These are phyloP conservation scores for Tilletia caries DNA, from an alignment of 1,284 basidiomycete species.

Conservation along the genomic window DNA sequence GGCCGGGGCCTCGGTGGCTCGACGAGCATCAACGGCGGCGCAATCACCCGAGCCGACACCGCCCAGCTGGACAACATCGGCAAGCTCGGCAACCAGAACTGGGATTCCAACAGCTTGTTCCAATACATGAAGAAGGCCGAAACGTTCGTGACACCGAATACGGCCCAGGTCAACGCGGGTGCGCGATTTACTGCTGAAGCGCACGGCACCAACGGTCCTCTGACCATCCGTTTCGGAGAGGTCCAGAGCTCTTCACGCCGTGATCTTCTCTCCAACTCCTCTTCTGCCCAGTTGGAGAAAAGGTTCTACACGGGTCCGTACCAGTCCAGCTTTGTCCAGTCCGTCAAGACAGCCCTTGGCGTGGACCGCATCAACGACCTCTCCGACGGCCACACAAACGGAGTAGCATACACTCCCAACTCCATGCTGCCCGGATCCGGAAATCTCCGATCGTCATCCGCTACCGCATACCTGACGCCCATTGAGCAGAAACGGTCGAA, in stretches of 20 bases:
- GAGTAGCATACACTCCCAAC: constrained; percentile 55
- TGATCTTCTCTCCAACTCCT: neutral
- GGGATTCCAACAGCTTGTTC: constrained; percentile 63
- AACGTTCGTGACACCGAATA: constrained; percentile 61
- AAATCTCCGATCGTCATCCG: constrained; percentile 56
- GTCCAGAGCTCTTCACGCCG: constrained; percentile 16
- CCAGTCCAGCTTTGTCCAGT: neutral
- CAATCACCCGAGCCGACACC: constrained; percentile 55
- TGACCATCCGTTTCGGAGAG: constrained; percentile 58
- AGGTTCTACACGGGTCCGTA: neutral
- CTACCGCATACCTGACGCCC: constrained; percentile 57
- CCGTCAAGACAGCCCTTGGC: constrained; percentile 59
- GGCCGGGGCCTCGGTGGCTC: constrained; percentile 65
- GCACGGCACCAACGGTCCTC: constrained; percentile 62
- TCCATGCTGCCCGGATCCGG: constrained; percentile 50
- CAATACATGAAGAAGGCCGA: constrained; percentile 63
- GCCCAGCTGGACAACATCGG: constrained; percentile 10
- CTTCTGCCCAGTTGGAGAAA: neutral
- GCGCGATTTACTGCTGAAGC: constrained; percentile 57
- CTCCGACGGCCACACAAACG: constrained; percentile 63
- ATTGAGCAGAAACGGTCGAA: constrained; percentile 59
- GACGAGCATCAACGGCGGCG: constrained; percentile 64
- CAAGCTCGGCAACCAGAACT: constrained; percentile 58
- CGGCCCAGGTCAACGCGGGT: constrained; percentile 59
- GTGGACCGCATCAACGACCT: constrained; percentile 60